phyloP scores from a whole-genome alignment of 202 grass and related monocot species.

The Digitaria exilis region DNA sequence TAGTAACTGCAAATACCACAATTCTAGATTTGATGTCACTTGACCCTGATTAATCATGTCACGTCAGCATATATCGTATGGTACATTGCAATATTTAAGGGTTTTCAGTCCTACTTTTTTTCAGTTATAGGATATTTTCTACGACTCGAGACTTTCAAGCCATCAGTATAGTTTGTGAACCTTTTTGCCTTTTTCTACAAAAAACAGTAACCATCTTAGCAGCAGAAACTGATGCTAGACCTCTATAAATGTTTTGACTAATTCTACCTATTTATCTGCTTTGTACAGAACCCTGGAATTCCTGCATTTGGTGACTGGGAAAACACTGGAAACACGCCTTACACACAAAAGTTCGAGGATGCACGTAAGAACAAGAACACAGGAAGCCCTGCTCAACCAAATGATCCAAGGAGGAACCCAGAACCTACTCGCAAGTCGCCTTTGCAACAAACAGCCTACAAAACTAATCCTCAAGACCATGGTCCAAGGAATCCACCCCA shows the following conservation, averaged over 20 bases:
- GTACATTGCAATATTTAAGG: background rate
- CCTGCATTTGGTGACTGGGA: conserved; percentile 54
- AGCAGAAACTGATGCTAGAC: background rate
- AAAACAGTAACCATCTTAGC: background rate
- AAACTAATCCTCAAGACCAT: conserved; percentile 29
- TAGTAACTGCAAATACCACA: background rate
- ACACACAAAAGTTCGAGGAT: conserved; percentile 49
- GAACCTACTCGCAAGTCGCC: conserved; percentile 46
- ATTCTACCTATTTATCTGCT: conserved; percentile 23
- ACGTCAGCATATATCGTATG: background rate
- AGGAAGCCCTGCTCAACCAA: conserved; percentile 36
- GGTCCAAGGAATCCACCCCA: conserved; percentile 32
- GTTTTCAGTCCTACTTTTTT: background rate
- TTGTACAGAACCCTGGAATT: conserved; percentile 48
- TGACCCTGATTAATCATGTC: conserved; percentile 14
- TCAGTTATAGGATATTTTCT: background rate
- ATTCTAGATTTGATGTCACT: background rate
- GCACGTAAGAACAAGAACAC: conserved; percentile 41
- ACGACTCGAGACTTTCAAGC: background rate
- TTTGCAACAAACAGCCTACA: conserved; percentile 34
- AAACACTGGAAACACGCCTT: conserved; percentile 41
- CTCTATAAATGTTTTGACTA: background rate
- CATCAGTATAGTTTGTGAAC: background rate
- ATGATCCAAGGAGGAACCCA: conserved; percentile 6
- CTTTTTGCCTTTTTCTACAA: background rate